Evolutionary conservation across 495 filamentous ascomycete genomes (phyloP).

Genomic region (Neurospora sp.): DNA sequence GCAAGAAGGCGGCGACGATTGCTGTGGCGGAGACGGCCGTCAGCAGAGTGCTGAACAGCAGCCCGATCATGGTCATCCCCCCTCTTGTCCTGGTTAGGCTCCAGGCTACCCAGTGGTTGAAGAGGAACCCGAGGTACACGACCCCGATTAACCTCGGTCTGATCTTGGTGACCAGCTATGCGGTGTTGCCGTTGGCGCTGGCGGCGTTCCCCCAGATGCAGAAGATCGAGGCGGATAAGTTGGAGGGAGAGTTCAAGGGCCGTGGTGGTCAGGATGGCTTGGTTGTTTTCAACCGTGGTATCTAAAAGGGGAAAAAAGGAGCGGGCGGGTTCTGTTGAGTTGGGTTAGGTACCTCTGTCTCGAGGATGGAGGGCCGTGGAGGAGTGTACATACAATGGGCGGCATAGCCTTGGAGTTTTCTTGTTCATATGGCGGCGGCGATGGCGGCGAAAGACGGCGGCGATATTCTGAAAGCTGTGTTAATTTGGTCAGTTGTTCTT

Average conservation of each 20-base stretch:
- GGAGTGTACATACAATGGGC: neutral
- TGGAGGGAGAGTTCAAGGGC: constrained; percentile 78
- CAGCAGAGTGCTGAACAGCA: constrained; percentile 81
- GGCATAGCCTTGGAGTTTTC: constrained; percentile 8
- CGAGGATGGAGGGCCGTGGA: neutral
- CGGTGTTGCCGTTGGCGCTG: constrained; percentile 76
- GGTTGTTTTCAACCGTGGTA: constrained; percentile 88
- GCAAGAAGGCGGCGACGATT: constrained; percentile 71
- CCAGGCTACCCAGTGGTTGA: constrained; percentile 67
- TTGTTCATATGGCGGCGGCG: neutral
- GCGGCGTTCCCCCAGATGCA: constrained; percentile 90
- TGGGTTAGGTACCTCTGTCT: neutral
- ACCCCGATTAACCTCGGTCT: constrained; percentile 75
- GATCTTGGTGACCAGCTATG: constrained; percentile 69
- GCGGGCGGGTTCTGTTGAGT: neutral
- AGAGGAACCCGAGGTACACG: constrained; percentile 53
- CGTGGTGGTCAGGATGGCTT: constrained; percentile 61
- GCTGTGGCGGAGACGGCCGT: constrained; percentile 89
- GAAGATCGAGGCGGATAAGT: constrained; percentile 53
- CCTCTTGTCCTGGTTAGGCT: constrained; percentile 73
- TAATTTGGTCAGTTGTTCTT: neutral
- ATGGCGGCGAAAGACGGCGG: neutral
- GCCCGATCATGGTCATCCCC: constrained; percentile 93
- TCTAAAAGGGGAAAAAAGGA: constrained; percentile 35
- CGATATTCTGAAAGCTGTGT: neutral